Conservation (phyloP, 176 grass and related monocot genomes). For the Rhynchospora breviuscula region DNA sequence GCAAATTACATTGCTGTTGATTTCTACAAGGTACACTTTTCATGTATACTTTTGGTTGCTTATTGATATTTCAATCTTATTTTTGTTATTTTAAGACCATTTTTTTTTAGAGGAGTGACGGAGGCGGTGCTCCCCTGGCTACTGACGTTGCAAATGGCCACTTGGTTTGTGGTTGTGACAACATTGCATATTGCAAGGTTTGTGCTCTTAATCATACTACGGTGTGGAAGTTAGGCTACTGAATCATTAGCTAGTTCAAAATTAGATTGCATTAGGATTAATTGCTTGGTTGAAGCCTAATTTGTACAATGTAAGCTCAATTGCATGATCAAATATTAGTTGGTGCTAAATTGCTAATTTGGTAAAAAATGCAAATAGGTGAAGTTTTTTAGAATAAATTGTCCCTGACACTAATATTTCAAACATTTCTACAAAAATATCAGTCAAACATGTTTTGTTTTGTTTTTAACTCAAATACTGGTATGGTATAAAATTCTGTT, state of each 20-base stretch:
- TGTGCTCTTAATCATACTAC: background rate
- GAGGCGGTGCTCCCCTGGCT: conserved; percentile 68
- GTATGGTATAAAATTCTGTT: background rate
- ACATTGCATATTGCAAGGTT: conserved; percentile 60
- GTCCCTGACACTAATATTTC: background rate
- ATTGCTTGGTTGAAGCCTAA: background rate
- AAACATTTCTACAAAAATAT: background rate
- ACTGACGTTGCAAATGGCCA: conserved; percentile 73
- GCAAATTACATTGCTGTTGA: conserved; percentile 90
- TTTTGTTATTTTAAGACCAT: conserved; percentile 9
- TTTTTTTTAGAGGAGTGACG: conserved; percentile 49
- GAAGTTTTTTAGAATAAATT: background rate
- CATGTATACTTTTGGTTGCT: background rate
- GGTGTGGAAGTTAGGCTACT: background rate
- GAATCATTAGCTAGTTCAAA: background rate
- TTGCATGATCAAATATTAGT: background rate
- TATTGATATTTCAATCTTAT: background rate
- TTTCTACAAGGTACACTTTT: conserved; percentile 72
- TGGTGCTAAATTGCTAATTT: background rate
- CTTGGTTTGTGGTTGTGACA: conserved; percentile 68
- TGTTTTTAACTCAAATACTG: conserved; percentile 7
- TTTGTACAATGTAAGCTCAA: background rate
- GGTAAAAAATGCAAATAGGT: background rate
- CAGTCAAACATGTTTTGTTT: background rate
- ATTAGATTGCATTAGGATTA: background rate